Evolutionary conservation across 768 basidiomycete species (phyloP), one percentile per base, ranked within the genome.

Genomic region (Infundibulicybe gibba): DNA sequence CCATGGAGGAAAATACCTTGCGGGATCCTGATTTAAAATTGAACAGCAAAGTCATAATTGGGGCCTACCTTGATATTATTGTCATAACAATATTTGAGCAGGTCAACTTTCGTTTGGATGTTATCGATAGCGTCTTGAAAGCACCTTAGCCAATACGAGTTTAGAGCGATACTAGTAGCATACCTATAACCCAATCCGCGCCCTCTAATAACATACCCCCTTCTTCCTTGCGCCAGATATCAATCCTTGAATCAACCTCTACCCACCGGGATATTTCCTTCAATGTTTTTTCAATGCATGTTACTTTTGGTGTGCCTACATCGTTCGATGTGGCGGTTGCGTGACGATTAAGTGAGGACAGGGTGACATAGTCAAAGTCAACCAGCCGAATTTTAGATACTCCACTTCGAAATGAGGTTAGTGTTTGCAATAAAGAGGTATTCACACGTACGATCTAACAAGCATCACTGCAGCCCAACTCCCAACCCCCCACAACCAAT

Each of bases 401-500:
- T 20, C 90, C 89, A 32, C 89, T 90, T 54, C 13, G 55, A 31
- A 31, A 34, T 16, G 30, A 34, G 21, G 43, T 42, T 47, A 32
- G 39, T 48, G 32, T 21, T 25, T 8, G 8, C 3, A 25, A 25
- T 4, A 25, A 25, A 25, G 8, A 25, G 8, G 25, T 4, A 25
- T 8, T 12, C 30, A 19, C 25, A 80, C 90, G 61, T 59, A 94
- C 89, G 92, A 94, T 61, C 94, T 71, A 39, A 83, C 85, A 20
- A 93, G 80, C 95, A 95, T 95, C 30, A 95, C 80, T 13, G 94
- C 93, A 32, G 85, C 89, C 90, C 93, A 95, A 59, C 90, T 94
- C 0, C 97, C 97, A 0, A 99, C 97, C 97, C 95, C 48, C 97
- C 97, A 54, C 94, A 92, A 5, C 97, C 97, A 3, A 99, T 85